Conservation (phyloP, 2,329 filamentous ascomycete species). For the Raffaelea albimanens region DNA sequence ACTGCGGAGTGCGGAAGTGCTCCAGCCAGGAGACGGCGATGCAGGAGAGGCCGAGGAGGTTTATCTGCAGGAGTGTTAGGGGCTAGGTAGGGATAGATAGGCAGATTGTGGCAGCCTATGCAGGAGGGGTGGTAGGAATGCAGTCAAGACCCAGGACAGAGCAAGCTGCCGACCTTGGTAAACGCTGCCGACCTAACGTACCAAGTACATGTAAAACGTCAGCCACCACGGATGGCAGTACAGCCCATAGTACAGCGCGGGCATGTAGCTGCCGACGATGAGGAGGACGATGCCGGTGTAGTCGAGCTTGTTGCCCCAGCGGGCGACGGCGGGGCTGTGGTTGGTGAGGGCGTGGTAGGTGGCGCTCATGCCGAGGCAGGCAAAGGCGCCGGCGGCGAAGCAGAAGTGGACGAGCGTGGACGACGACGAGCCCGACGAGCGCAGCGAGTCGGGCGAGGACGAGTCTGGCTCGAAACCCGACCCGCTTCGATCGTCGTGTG, state of each 20-base stretch:
- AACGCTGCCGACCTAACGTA: too few relatives aligned
- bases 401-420: constrained; percentile 68
- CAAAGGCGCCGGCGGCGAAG: constrained; percentile 67
- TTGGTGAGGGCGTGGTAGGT: constrained; percentile 80
- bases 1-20: constrained; percentile 71
- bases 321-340: constrained; percentile 68
- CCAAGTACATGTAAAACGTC: constrained; percentile 65
- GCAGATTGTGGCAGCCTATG: background rate
- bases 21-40: constrained; percentile 69
- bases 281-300: constrained; percentile 89
- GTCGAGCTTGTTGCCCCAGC: constrained; percentile 85
- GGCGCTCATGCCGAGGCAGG: constrained; percentile 72
- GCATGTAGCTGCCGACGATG: constrained; percentile 86
- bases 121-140: background rate
- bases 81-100: background rate
- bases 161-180: too few relatives aligned
- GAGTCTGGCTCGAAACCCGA: too few relatives aligned
- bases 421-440: constrained; percentile 15
- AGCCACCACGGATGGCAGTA: constrained; percentile 59
- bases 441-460: background rate
- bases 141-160: too few relatives aligned
- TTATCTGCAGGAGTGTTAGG: constrained; percentile 49
- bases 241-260: constrained; percentile 80
- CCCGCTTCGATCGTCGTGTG: too few relatives aligned
- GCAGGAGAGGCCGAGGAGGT: constrained; percentile 65